These are phyloP conservation scores for Croton laevigatus DNA, from an alignment of 441 rosid genomes.

Conservation along the genomic window DNA sequence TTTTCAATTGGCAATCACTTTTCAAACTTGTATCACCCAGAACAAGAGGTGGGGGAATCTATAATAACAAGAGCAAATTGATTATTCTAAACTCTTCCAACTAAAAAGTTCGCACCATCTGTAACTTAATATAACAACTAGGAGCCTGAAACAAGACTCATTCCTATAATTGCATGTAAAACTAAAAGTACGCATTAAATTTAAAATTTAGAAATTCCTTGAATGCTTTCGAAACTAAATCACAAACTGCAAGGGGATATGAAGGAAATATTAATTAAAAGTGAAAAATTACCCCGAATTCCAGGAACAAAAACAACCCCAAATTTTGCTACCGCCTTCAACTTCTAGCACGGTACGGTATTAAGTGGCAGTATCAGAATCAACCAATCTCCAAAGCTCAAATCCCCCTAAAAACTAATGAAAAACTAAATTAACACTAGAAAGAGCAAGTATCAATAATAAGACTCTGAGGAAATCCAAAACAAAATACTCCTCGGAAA, in stretches of 20 bases:
- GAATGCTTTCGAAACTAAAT: background rate
- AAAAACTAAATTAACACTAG: background rate
- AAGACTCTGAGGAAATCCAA: background rate
- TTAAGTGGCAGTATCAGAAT: background rate
- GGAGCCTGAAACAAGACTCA: background rate
- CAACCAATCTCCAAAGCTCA: background rate
- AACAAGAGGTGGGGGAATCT: background rate
- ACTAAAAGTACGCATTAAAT: background rate
- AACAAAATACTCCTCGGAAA: background rate
- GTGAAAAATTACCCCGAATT: background rate
- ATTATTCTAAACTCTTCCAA: background rate
- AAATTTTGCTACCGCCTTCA: conserved; percentile 1
- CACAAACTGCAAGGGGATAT: background rate
- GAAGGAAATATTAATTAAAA: background rate
- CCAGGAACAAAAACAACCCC: background rate
- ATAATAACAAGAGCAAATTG: background rate
- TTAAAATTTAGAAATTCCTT: background rate
- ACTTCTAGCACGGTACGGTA: conserved; percentile 3
- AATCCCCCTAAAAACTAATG: background rate
- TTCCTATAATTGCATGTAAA: background rate
- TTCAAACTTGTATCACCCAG: background rate
- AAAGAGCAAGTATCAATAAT: background rate
- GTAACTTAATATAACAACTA: background rate
- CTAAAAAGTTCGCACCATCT: background rate
- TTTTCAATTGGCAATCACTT: conserved; percentile 10